Evolutionary conservation across 2,329 filamentous ascomycete species (phyloP), one percentile per base, ranked within the genome.

Genomic region (Mycosphaerella sp.): DNA sequence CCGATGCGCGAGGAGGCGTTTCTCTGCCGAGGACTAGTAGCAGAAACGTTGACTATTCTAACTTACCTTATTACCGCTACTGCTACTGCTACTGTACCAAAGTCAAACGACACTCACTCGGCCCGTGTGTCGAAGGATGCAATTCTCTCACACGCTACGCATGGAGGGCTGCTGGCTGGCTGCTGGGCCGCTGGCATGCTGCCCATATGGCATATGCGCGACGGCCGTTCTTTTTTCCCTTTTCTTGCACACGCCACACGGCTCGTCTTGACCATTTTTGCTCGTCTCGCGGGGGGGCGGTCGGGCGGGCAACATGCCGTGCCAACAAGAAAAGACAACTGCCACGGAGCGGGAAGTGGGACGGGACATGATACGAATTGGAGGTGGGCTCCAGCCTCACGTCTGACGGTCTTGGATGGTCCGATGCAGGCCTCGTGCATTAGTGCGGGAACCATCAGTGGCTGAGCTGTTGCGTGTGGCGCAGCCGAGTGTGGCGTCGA

Each of bases 341-440:
- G n/a, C n/a, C 36, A 48, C 7, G 12, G 44, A 16, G 28, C 17
- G 14, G 36, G 28, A 40, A 35, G 48, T 49, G 43, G 46, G 41
- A 43, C 55, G 50, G 55, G 53, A 50, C 53, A 56, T 46, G 43
- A 44, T 46, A 55, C 54, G 57, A 54, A 58, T n/a, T n/a, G n/a
- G n/a, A 52, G 50, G 52, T 25, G 21, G 21, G 21, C 21, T 25
- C 21, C 21, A 25, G 21, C 21, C 21, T 25, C 21, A 25, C 21
- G 21, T 25, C 21, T 5, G 21, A 25, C 21, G 21, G 21, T 6
- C 21, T 25, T 25, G 4, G 7, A 25, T 25, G 21, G 21, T 25
- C 21, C 21, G 21, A 25, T 25, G 21, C 21, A 6, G 21, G 21
- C 21, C 4, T 25, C 21, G 21, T 25, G 21, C 21, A 25, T 5